Percentiles rank a stretch among this genome's conserved stretches.
phyloP scores from a whole-genome alignment of 1,284 basidiomycete genomes.

The Chalciporus sp. region DNA sequence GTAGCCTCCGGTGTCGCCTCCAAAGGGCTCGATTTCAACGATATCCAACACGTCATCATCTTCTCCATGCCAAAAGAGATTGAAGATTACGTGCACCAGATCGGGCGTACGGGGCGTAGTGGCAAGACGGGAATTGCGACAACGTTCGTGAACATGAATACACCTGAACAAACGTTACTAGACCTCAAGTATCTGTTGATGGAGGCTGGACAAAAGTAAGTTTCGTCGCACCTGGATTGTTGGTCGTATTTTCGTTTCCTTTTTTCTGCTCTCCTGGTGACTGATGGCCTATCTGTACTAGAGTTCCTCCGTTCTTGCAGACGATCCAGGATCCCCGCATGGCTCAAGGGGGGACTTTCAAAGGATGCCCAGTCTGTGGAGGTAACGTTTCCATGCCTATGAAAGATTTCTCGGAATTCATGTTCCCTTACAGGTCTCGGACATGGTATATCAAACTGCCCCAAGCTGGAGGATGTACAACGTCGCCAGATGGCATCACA shows the following conservation, averaged over 20 bases:
- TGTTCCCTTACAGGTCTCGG: constrained; percentile 67
- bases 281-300: constrained; percentile 33
- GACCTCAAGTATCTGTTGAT: constrained; percentile 97
- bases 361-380: constrained; percentile 95
- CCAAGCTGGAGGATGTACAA: constrained; percentile 94
- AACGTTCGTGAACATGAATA: constrained; percentile 99
- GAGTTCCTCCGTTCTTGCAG: constrained; percentile 93
- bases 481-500: constrained; percentile 88
- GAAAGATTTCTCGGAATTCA: neutral
- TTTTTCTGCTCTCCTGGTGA: neutral
- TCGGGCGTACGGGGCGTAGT: constrained; percentile 95
- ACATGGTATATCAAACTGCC: constrained; percentile 92
- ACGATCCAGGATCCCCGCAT: constrained; percentile 92
- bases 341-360: constrained; percentile 72
- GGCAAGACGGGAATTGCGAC: constrained; percentile 99
- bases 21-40: constrained; percentile 97
- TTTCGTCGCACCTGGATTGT: constrained; percentile 14
- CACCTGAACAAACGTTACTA: constrained; percentile 91
- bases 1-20: constrained; percentile 97
- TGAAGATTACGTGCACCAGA: constrained; percentile 98
- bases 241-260: neutral
- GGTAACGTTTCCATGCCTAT: constrained; percentile 47
- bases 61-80: constrained; percentile 99
- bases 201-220: constrained; percentile 95
- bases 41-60: constrained; percentile 97